Percentiles rank a stretch among this genome's conserved stretches.
Conservation (phyloP, 2,329 filamentous ascomycete genomes). For the Apiospora sp. region DNA sequence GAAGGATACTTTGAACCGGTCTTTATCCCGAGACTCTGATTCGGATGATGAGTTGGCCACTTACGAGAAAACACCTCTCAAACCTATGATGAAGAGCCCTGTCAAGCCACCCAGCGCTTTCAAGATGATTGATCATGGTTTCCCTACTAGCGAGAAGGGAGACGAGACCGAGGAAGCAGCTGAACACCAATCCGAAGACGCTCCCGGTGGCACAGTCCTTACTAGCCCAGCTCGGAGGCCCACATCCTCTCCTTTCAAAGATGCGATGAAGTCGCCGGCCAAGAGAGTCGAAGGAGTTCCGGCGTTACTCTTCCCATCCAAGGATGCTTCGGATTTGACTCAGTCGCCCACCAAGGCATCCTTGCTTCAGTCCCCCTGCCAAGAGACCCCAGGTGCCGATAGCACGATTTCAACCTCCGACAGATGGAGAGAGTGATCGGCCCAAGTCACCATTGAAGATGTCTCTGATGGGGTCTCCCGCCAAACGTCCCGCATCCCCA, state of each 20-base stretch:
- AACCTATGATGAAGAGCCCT: slow-evolving; percentile 63
- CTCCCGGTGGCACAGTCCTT: slow-evolving; percentile 46
- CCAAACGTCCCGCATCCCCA: slow-evolving; percentile 41
- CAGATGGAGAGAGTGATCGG: slow-evolving; percentile 40
- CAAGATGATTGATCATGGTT: slow-evolving; percentile 46
- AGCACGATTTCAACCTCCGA: slow-evolving; percentile 34
- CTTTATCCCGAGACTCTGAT: slow-evolving; percentile 52
- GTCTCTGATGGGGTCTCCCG: slow-evolving; percentile 41
- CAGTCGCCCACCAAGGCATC: slow-evolving; percentile 57
- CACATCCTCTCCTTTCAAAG: slow-evolving; percentile 61
- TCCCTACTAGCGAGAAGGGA: slow-evolving; percentile 31
- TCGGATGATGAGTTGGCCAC: slow-evolving; percentile 69
- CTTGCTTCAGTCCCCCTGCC: slow-evolving; percentile 59
- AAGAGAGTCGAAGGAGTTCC: slow-evolving; percentile 57
- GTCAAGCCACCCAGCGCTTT: slow-evolving; percentile 54
- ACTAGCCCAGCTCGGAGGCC: slow-evolving; percentile 64
- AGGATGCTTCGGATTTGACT: slow-evolving; percentile 40
- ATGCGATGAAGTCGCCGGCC: slow-evolving; percentile 63
- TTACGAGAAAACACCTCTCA: slow-evolving; percentile 58
- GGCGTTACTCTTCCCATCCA: slow-evolving; percentile 39
- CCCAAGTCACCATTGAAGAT: slow-evolving; percentile 46
- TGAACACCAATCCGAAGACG: slow-evolving; percentile 46
- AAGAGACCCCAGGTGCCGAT: slow-evolving; percentile 50
- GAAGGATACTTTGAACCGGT: slow-evolving; percentile 66
- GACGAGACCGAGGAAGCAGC: slow-evolving; percentile 36